phyloP scores from a whole-genome alignment of 371 early-diverging fungal genomes.

The Massospora cicadina region DNA sequence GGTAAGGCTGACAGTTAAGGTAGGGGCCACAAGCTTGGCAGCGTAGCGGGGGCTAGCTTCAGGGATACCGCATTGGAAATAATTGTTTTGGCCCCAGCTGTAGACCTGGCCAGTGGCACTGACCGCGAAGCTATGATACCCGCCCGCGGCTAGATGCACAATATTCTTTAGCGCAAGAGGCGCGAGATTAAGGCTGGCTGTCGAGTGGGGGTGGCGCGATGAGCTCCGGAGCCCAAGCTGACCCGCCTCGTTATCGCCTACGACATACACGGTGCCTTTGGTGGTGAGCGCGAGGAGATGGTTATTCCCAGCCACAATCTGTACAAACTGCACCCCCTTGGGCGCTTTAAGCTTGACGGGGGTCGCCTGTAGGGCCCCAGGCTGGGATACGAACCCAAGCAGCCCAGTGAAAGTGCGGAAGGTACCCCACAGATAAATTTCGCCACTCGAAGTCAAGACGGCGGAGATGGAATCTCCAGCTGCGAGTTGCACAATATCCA shows the following conservation, averaged over 20 bases:
- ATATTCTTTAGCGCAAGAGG: conserved; percentile 25
- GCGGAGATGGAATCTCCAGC: conserved; percentile 89
- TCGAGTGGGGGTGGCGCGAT: not conserved
- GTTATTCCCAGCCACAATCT: not conserved
- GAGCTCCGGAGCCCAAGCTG: conserved; percentile 8
- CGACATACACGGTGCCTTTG: conserved; percentile 13
- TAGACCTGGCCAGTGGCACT: conserved; percentile 43
- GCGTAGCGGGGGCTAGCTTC: conserved; percentile 23
- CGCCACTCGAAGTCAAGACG: conserved; percentile 68
- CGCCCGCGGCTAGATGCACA: conserved; percentile 69
- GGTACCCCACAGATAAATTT: conserved; percentile 91
- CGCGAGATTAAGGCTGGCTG: conserved; percentile 8
- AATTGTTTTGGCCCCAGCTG: conserved; percentile 92
- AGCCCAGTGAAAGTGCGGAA: conserved; percentile 51
- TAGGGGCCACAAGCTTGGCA: conserved; percentile 24
- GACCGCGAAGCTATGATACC: conserved; percentile 73
- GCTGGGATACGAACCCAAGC: conserved; percentile 44
- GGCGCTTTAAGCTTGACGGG: conserved; percentile 14
- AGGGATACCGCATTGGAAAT: conserved; percentile 69
- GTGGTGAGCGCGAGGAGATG: conserved; percentile 4
- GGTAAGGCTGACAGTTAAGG: conserved; percentile 21
- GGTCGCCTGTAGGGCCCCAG: conserved; percentile 33
- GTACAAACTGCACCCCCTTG: not conserved
- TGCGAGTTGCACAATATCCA: conserved; percentile 62
- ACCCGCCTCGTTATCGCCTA: conserved; percentile 10